Conservation (phyloP, 805 yeast genomes). For the Nakazawaea wyomingensis region DNA sequence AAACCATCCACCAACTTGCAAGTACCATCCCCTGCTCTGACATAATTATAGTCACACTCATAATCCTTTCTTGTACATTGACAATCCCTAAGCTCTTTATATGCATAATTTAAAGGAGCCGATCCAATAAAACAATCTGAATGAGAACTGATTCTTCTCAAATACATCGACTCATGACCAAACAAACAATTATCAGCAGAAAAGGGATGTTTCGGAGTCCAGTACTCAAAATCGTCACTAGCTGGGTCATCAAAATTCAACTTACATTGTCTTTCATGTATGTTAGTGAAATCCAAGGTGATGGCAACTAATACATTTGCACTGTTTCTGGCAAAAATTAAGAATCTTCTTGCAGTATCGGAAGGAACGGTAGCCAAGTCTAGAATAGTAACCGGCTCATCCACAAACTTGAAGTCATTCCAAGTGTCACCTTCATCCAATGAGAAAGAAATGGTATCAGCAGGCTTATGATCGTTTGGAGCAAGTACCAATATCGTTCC, state of each 20-base stretch:
- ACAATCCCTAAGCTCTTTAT: constrained; percentile 59
- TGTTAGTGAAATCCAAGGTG: constrained; percentile 52
- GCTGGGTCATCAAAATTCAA: constrained; percentile 38
- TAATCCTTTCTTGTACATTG: constrained; percentile 80
- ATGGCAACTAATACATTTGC: constrained; percentile 26
- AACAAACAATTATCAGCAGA: constrained; percentile 53
- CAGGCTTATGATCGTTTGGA: constrained; percentile 42
- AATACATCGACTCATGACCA: constrained; percentile 62
- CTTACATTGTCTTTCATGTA: constrained; percentile 50
- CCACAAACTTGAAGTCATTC: constrained; percentile 60
- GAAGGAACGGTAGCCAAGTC: constrained; percentile 90
- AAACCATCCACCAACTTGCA: constrained; percentile 80
- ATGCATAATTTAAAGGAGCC: constrained; percentile 55
- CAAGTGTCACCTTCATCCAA: constrained; percentile 78
- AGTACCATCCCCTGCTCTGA: constrained; percentile 67
- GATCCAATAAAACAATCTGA: constrained; percentile 67
- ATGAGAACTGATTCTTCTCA: constrained; percentile 51
- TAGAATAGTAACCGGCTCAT: constrained; percentile 45
- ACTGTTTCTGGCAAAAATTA: constrained; percentile 53
- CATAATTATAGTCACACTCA: constrained; percentile 91
- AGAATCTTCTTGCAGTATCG: constrained; percentile 79
- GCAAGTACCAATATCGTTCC: constrained; percentile 82
- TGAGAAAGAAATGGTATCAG: constrained; percentile 61
- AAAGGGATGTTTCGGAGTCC: constrained; percentile 56
- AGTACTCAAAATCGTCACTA: constrained; percentile 55